phyloP scores from a whole-genome alignment of 73 alveolate genomes.

The Halteria grandinella region DNA sequence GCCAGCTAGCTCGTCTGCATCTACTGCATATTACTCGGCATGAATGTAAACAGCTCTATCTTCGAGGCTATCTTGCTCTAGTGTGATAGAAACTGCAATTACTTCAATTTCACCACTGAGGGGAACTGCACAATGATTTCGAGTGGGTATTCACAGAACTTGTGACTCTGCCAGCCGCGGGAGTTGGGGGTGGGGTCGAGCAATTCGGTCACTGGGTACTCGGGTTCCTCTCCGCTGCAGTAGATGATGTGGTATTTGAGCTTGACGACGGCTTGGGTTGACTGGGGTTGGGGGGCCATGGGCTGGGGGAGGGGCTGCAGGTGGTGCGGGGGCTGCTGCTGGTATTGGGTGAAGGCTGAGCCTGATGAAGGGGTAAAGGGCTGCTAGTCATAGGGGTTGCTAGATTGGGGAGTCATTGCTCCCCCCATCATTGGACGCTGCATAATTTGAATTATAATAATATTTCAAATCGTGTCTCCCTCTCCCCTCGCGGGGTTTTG shows the following conservation, averaged over 20 bases:
- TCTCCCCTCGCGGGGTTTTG: too few species aligned
- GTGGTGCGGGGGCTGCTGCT: too few species aligned
- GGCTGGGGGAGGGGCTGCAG: too few species aligned
- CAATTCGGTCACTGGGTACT: conserved; percentile 90
- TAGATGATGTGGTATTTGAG: conserved; percentile 64
- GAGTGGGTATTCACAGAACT: conserved; percentile 94
- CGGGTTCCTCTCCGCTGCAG: conserved; percentile 86
- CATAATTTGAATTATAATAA: too few species aligned
- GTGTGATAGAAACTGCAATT: conserved; percentile 93
- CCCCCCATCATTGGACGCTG: background rate
- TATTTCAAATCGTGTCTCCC: too few species aligned
- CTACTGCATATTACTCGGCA: conserved; percentile 69
- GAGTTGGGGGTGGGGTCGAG: conserved; percentile 89
- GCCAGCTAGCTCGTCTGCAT: conserved; percentile 26
- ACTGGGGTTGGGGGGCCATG: too few species aligned
- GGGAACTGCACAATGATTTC: conserved; percentile 78
- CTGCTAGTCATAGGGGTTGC: background rate
- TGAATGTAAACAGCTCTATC: conserved; percentile 83
- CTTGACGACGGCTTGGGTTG: too few species aligned
- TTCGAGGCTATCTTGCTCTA: conserved; percentile 89
- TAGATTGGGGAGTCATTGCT: conserved; percentile 32
- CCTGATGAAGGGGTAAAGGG: too few species aligned
- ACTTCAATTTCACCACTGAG: conserved; percentile 68
- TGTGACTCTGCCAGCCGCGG: conserved; percentile 92
- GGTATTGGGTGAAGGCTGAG: too few species aligned